Conservation (phyloP, 306 rosid genomes). For the Fagus sylvatica region DNA sequence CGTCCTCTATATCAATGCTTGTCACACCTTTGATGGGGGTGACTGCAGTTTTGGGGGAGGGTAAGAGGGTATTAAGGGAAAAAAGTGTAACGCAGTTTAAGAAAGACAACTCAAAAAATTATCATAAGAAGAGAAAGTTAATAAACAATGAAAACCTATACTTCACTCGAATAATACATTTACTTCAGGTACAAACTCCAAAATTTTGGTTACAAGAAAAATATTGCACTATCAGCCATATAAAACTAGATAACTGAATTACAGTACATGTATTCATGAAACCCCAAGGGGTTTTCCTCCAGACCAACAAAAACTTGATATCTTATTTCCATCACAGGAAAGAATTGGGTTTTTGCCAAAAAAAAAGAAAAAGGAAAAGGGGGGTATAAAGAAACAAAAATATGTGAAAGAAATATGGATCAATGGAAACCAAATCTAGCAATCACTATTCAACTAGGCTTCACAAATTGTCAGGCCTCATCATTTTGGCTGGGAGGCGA, state of each 20-base stretch:
- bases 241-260: conserved; percentile 42
- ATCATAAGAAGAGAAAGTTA: not conserved
- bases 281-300: conserved; percentile 35
- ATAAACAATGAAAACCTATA: conserved; percentile 20
- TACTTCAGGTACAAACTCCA: conserved; percentile 39
- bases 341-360: conserved; percentile 17
- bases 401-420: conserved; percentile 33
- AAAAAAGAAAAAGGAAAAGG: too few species aligned
- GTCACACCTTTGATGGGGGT: too few species aligned
- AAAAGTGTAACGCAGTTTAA: not conserved
- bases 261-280: conserved; percentile 41
- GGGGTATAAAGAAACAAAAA: conserved; percentile 29
- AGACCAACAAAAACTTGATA: conserved; percentile 43
- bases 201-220: conserved; percentile 40
- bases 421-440: conserved; percentile 47
- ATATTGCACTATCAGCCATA: conserved; percentile 33
- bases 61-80: too few species aligned
- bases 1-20: too few species aligned
- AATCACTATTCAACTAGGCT: conserved; percentile 30
- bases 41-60: too few species aligned
- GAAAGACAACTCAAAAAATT: not conserved
- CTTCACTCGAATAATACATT: conserved; percentile 12
- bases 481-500: conserved; percentile 45
- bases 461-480: conserved; percentile 42
- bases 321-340: conserved; percentile 49